Percentiles rank a stretch among this genome's conserved stretches.
phyloP scores from a whole-genome alignment of 1,284 basidiomycete species.

The Hemileia vastatrix region DNA sequence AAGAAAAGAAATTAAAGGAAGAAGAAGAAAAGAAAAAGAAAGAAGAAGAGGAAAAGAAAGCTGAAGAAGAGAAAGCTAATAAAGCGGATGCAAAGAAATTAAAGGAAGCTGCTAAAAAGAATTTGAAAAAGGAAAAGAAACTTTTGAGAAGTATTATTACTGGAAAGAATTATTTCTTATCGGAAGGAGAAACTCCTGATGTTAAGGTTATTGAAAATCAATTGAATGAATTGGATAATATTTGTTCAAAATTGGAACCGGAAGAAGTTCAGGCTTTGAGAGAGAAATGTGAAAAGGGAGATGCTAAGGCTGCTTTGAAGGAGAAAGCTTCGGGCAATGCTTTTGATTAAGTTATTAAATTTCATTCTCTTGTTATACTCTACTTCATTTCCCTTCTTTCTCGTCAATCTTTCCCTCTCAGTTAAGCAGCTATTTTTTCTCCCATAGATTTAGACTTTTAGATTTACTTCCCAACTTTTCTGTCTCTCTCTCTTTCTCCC shows the following conservation, averaged over 20 bases:
- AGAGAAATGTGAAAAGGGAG: constrained; percentile 46
- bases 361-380: too few relatives aligned
- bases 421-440: too few relatives aligned
- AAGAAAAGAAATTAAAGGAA: constrained; percentile 43
- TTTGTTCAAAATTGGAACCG: constrained; percentile 50
- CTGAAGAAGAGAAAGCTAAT: constrained; percentile 58
- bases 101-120: constrained; percentile 32
- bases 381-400: too few relatives aligned
- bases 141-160: constrained; percentile 49
- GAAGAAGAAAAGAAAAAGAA: constrained; percentile 67
- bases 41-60: constrained; percentile 47
- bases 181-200: constrained; percentile 47
- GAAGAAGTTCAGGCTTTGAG: constrained; percentile 51
- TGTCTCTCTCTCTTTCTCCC: too few relatives aligned
- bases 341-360: too few relatives aligned
- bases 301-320: constrained; percentile 39
- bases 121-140: constrained; percentile 52
- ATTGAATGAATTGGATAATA: constrained; percentile 51
- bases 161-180: constrained; percentile 53
- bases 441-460: too few relatives aligned
- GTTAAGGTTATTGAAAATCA: constrained; percentile 51
- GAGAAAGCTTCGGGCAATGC: too few relatives aligned
- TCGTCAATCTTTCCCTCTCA: too few relatives aligned
- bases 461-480: too few relatives aligned
- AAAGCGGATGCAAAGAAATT: neutral